These are phyloP conservation scores for Cantharellus cinnabarinus DNA, from an alignment of 768 basidiomycete species.

Conservation along the genomic window DNA sequence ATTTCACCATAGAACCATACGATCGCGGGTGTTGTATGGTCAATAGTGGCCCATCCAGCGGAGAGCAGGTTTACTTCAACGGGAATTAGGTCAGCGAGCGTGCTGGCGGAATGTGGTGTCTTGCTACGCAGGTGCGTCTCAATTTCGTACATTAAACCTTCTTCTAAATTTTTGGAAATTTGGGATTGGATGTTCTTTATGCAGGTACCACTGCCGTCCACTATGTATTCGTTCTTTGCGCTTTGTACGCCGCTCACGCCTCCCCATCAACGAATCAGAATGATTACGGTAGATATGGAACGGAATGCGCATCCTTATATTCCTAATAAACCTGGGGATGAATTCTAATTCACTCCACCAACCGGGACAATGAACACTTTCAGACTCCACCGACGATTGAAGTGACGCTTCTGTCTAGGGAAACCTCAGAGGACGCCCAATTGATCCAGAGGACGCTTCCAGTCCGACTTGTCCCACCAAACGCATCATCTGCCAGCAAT, in stretches of 20 bases:
- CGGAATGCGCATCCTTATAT: constrained; percentile 67
- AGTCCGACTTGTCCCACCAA: background rate
- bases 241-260: constrained; percentile 23
- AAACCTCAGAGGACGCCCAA: constrained; percentile 31
- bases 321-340: constrained; percentile 18
- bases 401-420: constrained; percentile 34
- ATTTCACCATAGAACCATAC: background rate
- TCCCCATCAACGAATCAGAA: constrained; percentile 32
- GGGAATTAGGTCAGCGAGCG: constrained; percentile 71
- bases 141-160: background rate
- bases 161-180: no score
- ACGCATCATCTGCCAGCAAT: background rate
- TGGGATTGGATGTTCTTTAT: background rate
- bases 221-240: background rate
- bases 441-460: constrained; percentile 38
- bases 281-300: constrained; percentile 48
- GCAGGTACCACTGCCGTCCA: background rate
- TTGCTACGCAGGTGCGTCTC: constrained; percentile 39
- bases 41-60: background rate
- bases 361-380: background rate
- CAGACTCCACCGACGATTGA: constrained; percentile 30
- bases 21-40: background rate
- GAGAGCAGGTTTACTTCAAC: constrained; percentile 40
- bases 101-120: constrained; percentile 58
- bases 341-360: background rate